Base-by-base conservation (phyloP, 495 filamentous ascomycete genomes). In the Penicillium macrosclerotiorum region DNA sequence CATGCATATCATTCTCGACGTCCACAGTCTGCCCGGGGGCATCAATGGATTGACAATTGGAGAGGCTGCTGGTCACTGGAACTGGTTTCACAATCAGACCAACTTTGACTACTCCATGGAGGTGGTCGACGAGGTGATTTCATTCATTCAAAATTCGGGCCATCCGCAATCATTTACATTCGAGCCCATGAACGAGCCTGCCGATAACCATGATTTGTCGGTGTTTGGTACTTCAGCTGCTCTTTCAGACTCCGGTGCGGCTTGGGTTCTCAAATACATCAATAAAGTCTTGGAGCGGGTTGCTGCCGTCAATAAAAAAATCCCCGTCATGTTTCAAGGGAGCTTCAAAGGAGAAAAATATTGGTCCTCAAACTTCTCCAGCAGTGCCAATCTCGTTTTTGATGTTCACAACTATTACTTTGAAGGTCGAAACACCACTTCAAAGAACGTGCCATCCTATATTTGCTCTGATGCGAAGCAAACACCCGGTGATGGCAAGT, bases 1-100 rank as follows among this genome's bases (percentile, higher is more conserved):
- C 19, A 64, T 62, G 58, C 58, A 61, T 23, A 48, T 64, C 13
- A 50, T 64, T 18, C 18, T 64, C 22, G 62, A 61, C 34, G 42
- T 59, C 14, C 62, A 64, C 37, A 53, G 51, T 2, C 51, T 64
- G 12, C 62, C 61, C 3, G 61, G 58, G 0, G 62, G 57, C 14
- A 45, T 51, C 9, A 62, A 62, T 26, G 58, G 55, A 3, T 35
- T 59, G 6, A 40, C 43, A 6, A 59, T 59, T 8, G 62, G 62
- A 12, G 62, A 64, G 38, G 58, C 55, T 3, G 37, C 33, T 2
- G 58, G 55, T 3, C 58, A 59, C 36, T 61, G 47, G 24, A 53
- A 39, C 3, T 62, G 58, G 58, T 64, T 55, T 48, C 31, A 57
- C 13, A 62, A 64, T 34, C 29, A 57, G 19, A 62, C 58, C 7